phyloP scores from a whole-genome alignment of 2,329 filamentous ascomycete species.

The Colletotrichum echinochloae region DNA sequence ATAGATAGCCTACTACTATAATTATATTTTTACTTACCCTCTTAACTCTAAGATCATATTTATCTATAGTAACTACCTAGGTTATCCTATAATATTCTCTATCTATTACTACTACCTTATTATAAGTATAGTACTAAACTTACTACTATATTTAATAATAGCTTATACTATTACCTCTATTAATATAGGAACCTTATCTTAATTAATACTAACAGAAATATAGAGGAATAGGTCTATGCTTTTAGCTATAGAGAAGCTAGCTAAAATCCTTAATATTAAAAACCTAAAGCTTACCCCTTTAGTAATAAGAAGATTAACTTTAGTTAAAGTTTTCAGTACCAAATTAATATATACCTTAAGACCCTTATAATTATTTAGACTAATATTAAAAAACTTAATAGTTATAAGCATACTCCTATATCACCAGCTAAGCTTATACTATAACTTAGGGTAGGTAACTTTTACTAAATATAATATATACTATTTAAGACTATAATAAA shows the following conservation, averaged over 20 bases:
- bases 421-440: too few species aligned
- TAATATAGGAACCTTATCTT: neutral
- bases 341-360: conserved; percentile 5
- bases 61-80: too few species aligned
- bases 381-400: neutral
- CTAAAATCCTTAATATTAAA: neutral
- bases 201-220: neutral
- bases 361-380: neutral
- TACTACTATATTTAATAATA: neutral
- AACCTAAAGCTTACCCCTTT: conserved; percentile 10
- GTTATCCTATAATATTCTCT: too few species aligned
- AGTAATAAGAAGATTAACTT: neutral
- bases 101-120: neutral
- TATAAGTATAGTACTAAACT: neutral
- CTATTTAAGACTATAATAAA: neutral
- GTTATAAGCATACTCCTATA: neutral
- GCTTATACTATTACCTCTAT: neutral
- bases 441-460: neutral
- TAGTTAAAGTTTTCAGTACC: conserved; percentile 3
- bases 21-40: too few species aligned
- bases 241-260: conserved; percentile 6
- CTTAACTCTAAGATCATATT: too few species aligned
- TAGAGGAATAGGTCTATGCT: neutral
- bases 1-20: too few species aligned
- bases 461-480: neutral